Evolutionary conservation across 1,284 basidiomycete species (phyloP), one percentile per base, ranked within the genome.

Genomic region (Ustilago loliicola): DNA sequence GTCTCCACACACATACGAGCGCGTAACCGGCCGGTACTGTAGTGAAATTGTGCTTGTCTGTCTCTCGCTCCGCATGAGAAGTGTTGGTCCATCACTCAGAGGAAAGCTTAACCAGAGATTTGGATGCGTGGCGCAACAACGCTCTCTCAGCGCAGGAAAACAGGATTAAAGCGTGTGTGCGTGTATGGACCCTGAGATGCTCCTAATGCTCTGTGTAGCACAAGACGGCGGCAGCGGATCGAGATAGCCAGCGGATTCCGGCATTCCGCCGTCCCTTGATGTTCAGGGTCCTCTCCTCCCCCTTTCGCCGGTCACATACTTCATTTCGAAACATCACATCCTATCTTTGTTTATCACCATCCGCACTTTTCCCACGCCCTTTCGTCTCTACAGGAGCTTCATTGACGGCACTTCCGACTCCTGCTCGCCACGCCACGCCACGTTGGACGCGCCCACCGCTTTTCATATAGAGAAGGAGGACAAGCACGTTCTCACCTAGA

Each of bases 221-320:
- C 42, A 45, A n/a, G 19, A 40, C 17, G 38, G 11, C 38, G 38
- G 32, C n/a, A 36, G 34, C 38, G 38, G 38, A 40, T 40, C 38
- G 38, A 40, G 21, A 45, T 19, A 45, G 42, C 1, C 42, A 45
- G 42, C 42, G n/a, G 42, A 21, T 45, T 45, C 42, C 1, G 42
- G 42, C 42, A n/a, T 50, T 25, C 48, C 45, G 45, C 45, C 23
- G 45, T 23, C 45, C 23, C 23, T 3, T 47, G 45, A n/a, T 47
- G 45, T 21, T 47, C 50, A 51, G 50, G 50, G 50, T 51, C 50
- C 32, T n/a, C 30, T 53, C n/a, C n/a, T 27, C 48, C 13, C n/a
- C n/a, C 8, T 19, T 8, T 30, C 30, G 8, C 21, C 11, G 5
- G 13, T n/a, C 30, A 21, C 17, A 53, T 30, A 30, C 51, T 53